Conservation (phyloP, 768 basidiomycete species). For the Calocybe cyanea region DNA sequence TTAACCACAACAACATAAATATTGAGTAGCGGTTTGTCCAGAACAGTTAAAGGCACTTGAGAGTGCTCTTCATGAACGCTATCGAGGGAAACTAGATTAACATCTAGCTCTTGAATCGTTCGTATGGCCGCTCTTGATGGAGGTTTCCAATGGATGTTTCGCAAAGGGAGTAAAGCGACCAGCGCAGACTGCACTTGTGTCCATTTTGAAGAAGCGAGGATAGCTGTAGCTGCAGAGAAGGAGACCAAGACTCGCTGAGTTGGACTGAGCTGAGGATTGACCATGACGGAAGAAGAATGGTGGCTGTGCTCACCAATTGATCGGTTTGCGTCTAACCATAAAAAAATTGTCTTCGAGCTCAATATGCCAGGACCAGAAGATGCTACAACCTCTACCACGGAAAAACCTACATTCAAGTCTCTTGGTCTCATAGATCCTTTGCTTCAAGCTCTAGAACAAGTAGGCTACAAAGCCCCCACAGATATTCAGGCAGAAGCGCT, state of each 20-base stretch:
- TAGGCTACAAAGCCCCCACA: conserved; percentile 84
- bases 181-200: conserved; percentile 63
- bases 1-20: conserved; percentile 87
- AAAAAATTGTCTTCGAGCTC: conserved; percentile 14
- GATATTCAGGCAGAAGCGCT: conserved; percentile 85
- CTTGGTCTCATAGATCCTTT: conserved; percentile 90
- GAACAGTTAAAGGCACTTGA: conserved; percentile 69
- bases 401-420: conserved; percentile 61
- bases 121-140: conserved; percentile 64
- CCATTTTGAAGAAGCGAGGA: conserved; percentile 72
- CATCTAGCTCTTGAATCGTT: conserved; percentile 86
- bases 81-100: conserved; percentile 68
- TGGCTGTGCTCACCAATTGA: conserved; percentile 20
- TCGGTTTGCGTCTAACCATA: conserved; percentile 20
- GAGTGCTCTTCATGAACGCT: conserved; percentile 68
- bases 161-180: conserved; percentile 73
- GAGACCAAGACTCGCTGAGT: conserved; percentile 59
- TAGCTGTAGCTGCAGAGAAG: conserved; percentile 58
- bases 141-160: conserved; percentile 92
- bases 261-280: conserved; percentile 15
- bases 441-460: conserved; percentile 75
- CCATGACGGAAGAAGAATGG: conserved; percentile 15
- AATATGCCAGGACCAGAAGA: conserved; percentile 64
- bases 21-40: conserved; percentile 87
- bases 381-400: conserved; percentile 38